Evolutionary conservation across 2,329 filamentous ascomycete species (phyloP).

Genomic region (Aspergillus spinulosporus): DNA sequence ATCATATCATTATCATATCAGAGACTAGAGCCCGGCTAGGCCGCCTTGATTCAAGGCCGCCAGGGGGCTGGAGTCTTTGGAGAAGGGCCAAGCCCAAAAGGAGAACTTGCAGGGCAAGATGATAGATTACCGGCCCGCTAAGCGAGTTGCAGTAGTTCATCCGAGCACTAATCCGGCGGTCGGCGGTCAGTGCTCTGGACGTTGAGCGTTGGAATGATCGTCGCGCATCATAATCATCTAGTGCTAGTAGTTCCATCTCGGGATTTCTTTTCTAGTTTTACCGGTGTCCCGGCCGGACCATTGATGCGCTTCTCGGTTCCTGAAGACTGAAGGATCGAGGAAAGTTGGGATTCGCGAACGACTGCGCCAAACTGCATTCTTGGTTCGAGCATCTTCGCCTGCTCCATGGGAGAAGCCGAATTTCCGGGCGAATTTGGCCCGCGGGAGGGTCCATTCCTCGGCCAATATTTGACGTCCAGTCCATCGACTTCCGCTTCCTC

Average conservation of each 20-base stretch:
- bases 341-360: background rate
- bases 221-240: constrained; percentile 18
- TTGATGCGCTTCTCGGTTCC: background rate
- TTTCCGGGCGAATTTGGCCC: background rate
- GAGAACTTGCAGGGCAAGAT: background rate
- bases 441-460: background rate
- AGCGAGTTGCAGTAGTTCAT: constrained; percentile 26
- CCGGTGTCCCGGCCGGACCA: background rate
- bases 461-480: constrained; percentile 3
- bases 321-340: background rate
- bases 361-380: background rate
- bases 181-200: constrained; percentile 13
- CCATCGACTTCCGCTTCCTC: constrained; percentile 12
- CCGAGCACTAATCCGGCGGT: constrained; percentile 24
- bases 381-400: background rate
- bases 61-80: background rate
- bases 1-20: constrained; percentile 1
- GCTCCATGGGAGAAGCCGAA: background rate
- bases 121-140: constrained; percentile 18
- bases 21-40: background rate
- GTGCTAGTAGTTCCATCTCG: background rate
- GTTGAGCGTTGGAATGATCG: constrained; percentile 28
- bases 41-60: background rate
- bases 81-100: background rate
- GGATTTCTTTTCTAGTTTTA: background rate